Percentiles rank a stretch among this genome's conserved stretches.
These are phyloP conservation scores for Hordeum marinum DNA, from an alignment of 176 grass and related monocot species.

Conservation along the genomic window DNA sequence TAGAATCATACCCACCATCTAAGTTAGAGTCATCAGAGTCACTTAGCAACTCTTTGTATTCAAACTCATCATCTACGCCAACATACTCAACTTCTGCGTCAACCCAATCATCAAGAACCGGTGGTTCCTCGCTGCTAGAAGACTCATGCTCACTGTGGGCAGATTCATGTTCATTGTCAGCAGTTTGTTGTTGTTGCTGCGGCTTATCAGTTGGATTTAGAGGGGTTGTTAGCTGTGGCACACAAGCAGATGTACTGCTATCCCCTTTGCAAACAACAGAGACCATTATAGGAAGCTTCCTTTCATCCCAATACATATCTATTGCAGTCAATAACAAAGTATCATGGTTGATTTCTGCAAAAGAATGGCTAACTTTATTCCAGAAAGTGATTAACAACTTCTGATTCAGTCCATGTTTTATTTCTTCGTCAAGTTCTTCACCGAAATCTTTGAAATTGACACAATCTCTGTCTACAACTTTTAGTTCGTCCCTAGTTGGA, in stretches of 20 bases:
- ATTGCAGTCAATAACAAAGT: not conserved
- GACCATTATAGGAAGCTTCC: not conserved
- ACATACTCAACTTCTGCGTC: not conserved
- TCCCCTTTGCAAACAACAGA: not conserved
- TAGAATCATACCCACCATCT: not conserved
- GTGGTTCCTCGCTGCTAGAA: not conserved
- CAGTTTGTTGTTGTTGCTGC: not conserved
- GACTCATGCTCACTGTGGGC: not conserved
- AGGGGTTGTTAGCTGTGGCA: not conserved
- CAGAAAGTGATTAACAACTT: not conserved
- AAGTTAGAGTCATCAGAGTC: not conserved
- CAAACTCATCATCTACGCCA: not conserved
- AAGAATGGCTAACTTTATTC: not conserved
- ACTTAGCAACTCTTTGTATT: not conserved
- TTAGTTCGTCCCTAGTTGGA: too few relatives aligned
- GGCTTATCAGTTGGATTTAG: not conserved
- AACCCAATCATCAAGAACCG: not conserved
- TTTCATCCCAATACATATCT: slow-evolving; percentile 9
- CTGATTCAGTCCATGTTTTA: not conserved
- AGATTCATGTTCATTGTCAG: not conserved
- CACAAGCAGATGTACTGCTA: not conserved
- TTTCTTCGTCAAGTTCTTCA: too few relatives aligned
- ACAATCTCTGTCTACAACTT: too few relatives aligned
- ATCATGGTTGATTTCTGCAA: not conserved
- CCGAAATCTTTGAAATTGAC: too few relatives aligned